These are phyloP conservation scores for Neurospora discreta DNA, from an alignment of 495 filamentous ascomycete species.

Conservation along the genomic window DNA sequence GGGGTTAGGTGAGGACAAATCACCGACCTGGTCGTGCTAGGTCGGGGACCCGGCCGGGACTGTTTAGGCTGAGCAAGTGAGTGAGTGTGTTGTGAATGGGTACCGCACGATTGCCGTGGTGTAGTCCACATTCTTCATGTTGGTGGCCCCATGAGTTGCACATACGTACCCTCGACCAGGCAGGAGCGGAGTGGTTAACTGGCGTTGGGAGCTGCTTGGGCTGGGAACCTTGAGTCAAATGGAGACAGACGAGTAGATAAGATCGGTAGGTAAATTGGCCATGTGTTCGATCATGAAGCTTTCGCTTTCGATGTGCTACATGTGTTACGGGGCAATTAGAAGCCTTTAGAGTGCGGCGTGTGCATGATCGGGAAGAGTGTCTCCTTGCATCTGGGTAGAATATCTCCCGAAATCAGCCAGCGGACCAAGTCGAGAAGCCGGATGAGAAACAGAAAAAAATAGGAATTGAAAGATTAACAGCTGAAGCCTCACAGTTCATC, in stretches of 20 bases:
- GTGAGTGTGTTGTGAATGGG: neutral
- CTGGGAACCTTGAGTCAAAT: neutral
- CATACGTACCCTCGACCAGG: neutral
- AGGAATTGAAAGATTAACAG: neutral
- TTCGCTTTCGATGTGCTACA: neutral
- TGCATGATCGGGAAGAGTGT: neutral
- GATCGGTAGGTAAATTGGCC: neutral
- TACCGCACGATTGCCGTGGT: neutral
- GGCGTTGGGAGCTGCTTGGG: neutral
- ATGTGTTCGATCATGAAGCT: neutral
- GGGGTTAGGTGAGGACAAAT: neutral
- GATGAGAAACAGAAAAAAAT: neutral
- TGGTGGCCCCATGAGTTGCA: neutral
- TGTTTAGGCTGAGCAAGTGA: neutral
- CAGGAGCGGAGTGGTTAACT: neutral
- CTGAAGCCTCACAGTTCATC: neutral
- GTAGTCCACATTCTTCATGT: neutral
- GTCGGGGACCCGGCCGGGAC: neutral
- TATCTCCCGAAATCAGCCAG: neutral
- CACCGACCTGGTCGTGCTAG: neutral
- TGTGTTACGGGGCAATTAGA: neutral
- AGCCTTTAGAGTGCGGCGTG: neutral
- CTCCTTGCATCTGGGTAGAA: neutral
- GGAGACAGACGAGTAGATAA: neutral
- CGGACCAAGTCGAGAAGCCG: neutral